These are phyloP conservation scores for Rhododendron williamsianum DNA, from an alignment of 148 eudicot species.

Conservation along the genomic window DNA sequence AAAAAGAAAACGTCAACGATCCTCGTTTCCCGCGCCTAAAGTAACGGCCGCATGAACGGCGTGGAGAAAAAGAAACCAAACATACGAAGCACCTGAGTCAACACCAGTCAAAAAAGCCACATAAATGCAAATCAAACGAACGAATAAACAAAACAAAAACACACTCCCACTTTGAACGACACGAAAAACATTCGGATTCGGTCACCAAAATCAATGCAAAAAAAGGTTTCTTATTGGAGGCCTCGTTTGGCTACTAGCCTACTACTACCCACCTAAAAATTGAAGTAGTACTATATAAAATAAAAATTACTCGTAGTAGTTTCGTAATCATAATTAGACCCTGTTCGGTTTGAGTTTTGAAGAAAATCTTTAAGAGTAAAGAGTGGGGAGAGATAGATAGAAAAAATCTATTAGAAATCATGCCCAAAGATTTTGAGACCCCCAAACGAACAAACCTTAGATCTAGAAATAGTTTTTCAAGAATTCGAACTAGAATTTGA, in stretches of 20 bases:
- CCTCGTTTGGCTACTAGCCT: background rate
- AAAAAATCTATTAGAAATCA: no score
- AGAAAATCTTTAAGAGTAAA: no score
- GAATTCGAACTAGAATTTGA: background rate
- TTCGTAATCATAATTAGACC: background rate
- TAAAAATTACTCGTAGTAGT: no score
- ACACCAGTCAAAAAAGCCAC: constrained; percentile 3
- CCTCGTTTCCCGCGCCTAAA: background rate
- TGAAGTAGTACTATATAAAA: background rate
- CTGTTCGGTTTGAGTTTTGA: no score
- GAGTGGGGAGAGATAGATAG: no score
- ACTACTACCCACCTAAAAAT: background rate
- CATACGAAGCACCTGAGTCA: background rate
- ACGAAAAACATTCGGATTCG: constrained; percentile 7
- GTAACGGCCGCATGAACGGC: constrained; percentile 4
- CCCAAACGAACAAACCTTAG: background rate
- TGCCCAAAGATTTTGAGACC: no score
- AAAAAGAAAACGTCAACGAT: background rate
- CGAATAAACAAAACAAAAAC: background rate
- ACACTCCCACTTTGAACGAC: background rate
- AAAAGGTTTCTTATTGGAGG: no score
- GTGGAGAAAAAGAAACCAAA: background rate
- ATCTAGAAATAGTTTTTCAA: background rate
- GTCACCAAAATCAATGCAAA: background rate
- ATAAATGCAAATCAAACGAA: background rate